Conservation (phyloP, 139 green algal species). For the Asterochloris sp. region DNA sequence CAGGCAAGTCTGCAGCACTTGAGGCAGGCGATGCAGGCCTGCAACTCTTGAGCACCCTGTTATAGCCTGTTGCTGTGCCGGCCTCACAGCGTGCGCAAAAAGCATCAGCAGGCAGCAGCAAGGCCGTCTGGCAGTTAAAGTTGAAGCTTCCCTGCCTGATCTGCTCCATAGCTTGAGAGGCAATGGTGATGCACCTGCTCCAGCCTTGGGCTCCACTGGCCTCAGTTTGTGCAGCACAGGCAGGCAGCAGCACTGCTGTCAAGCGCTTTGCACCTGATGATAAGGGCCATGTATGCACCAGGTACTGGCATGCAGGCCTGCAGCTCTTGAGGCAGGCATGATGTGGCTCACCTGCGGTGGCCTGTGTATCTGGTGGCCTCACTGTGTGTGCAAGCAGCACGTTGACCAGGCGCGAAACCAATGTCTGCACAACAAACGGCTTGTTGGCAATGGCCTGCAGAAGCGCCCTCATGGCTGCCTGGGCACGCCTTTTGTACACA, state of each 20-base stretch:
- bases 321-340: background rate
- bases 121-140: background rate
- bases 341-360: background rate
- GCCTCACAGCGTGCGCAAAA: background rate
- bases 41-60: background rate
- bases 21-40: too few relatives aligned
- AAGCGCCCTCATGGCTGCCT: slow-evolving; percentile 15
- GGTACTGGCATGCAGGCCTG: background rate
- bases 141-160: background rate
- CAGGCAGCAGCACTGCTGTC: background rate
- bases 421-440: background rate
- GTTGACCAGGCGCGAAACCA: slow-evolving; percentile 9
- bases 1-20: background rate
- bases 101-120: background rate
- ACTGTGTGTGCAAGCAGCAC: slow-evolving; percentile 15
- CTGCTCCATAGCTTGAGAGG: background rate
- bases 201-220: background rate
- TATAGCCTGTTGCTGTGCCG: background rate
- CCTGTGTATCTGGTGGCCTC: background rate
- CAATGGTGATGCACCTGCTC: background rate
- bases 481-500: slow-evolving; percentile 8
- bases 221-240: background rate
- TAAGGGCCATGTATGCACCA: too few relatives aligned
- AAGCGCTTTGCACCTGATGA: too few relatives aligned
- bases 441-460: slow-evolving; percentile 8